Evolutionary conservation across 1,284 basidiomycete species (phyloP), one percentile per base, ranked within the genome.

Genomic region (Rhizoctonia solani): DNA sequence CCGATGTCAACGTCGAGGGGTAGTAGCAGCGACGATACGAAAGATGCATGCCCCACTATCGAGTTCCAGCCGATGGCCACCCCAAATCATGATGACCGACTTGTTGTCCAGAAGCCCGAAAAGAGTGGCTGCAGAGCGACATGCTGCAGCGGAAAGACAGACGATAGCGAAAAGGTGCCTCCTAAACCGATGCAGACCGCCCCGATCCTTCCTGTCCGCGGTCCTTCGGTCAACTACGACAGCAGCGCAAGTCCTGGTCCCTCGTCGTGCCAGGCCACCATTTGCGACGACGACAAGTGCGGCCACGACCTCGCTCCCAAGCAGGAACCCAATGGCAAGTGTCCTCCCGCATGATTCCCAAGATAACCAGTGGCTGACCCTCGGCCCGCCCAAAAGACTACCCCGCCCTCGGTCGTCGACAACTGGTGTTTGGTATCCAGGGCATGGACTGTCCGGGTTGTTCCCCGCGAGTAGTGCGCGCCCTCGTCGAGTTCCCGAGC

Each of bases 381-480:
- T 44, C 14, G 5, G 14, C 29, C 34, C 41, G 56, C 23, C 27
- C 23, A 19, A 25, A 25, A 6, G 19, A 27, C 19, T 21, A 23
- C 14, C 32, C 46, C 16, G 39, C 58, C 8, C 46, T 21, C 4
- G 46, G 46, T 5, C n/a, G 46, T 11, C 46, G 23, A 11, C 46
- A 14, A 25, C 23, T 63, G 19, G 9, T 25, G 4, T 16, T 63
- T 11, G 19, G 44, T 6, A 29, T 69, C 30, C 23, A 42, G 19
- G 70, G 72, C n/a, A 69, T 73, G 69, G 69, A 73, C 55, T 73
- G 72, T 55, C 54, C 71, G 8, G 69, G 69, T 47, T 73, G 72
- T 46, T 29, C 69, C 1, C 13, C 29, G 4, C 69, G 70, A 41
- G 69, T 71, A 34, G 50, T 34, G 11, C 50, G 66, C 14, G 70